Evolutionary conservation across 2,329 filamentous ascomycete species (phyloP).

Genomic region (Diplodia scrobiculata): DNA sequence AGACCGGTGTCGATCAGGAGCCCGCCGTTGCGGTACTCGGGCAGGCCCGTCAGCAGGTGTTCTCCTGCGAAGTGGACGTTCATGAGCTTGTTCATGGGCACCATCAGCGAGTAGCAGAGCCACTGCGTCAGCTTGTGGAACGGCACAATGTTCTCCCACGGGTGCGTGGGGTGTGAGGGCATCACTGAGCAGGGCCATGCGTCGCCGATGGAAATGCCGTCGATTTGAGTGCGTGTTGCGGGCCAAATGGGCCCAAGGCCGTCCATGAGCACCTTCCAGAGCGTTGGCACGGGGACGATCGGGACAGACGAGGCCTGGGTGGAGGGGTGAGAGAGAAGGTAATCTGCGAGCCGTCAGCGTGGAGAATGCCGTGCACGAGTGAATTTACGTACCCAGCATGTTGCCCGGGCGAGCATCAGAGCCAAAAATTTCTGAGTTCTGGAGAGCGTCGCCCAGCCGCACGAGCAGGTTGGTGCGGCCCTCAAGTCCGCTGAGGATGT

Average conservation of each 20-base stretch:
- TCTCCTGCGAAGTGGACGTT: conserved; percentile 78
- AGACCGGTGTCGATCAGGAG: conserved; percentile 84
- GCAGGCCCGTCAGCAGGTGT: conserved; percentile 83
- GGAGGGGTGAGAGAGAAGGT: conserved; percentile 86
- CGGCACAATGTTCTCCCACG: conserved; percentile 80
- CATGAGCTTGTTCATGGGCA: conserved; percentile 80
- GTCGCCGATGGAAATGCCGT: conserved; percentile 84
- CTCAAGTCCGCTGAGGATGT: conserved; percentile 80
- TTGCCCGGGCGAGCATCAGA: conserved; percentile 83
- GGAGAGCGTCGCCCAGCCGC: conserved; percentile 72
- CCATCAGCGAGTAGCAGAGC: conserved; percentile 92
- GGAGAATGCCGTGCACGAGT: background rate
- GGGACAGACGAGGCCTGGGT: conserved; percentile 87
- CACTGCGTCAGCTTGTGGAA: conserved; percentile 96
- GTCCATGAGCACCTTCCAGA: conserved; percentile 90
- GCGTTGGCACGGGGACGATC: conserved; percentile 79
- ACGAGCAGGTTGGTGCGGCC: conserved; percentile 79
- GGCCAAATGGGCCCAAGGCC: conserved; percentile 89
- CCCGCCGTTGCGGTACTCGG: conserved; percentile 90
- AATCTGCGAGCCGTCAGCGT: conserved; percentile 61
- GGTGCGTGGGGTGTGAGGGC: conserved; percentile 69
- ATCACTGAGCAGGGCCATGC: conserved; percentile 89
- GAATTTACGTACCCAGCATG: conserved; percentile 71
- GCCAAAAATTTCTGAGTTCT: conserved; percentile 82
- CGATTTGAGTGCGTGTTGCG: conserved; percentile 77